These are phyloP conservation scores for Paramecium octaurelia DNA, from an alignment of 73 alveolate species.

Conservation along the genomic window DNA sequence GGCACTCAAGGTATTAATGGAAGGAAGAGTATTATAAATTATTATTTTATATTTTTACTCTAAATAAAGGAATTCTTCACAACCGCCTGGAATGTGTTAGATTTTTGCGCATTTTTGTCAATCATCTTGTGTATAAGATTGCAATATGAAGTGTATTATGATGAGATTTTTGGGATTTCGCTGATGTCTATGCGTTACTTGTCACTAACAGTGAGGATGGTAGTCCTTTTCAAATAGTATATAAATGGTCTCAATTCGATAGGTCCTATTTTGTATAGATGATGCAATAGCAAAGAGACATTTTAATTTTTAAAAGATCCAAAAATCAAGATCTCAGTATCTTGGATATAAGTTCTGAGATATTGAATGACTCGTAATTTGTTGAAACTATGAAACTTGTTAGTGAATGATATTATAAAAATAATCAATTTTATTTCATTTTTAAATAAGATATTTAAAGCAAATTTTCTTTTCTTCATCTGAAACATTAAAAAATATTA, in stretches of 20 bases:
- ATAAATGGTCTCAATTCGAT: neutral
- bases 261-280: neutral
- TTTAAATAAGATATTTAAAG: neutral
- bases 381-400: constrained; percentile 33
- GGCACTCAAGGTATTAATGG: neutral
- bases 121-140: constrained; percentile 2
- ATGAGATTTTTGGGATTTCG: constrained; percentile 6
- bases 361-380: neutral
- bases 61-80: constrained; percentile 2
- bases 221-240: neutral
- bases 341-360: constrained; percentile 3
- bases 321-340: constrained; percentile 21
- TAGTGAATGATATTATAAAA: constrained; percentile 12
- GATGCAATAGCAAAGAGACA: neutral
- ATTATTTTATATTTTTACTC: neutral
- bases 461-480: neutral
- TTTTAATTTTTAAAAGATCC: constrained; percentile 11
- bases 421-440: neutral
- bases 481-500: neutral
- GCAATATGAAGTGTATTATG: constrained; percentile 8
- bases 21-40: constrained; percentile 11
- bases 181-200: neutral
- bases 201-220: neutral
- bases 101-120: neutral
- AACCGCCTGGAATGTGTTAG: neutral